Conservation (phyloP, 345 rosid genomes). For the Camelina sativa region DNA sequence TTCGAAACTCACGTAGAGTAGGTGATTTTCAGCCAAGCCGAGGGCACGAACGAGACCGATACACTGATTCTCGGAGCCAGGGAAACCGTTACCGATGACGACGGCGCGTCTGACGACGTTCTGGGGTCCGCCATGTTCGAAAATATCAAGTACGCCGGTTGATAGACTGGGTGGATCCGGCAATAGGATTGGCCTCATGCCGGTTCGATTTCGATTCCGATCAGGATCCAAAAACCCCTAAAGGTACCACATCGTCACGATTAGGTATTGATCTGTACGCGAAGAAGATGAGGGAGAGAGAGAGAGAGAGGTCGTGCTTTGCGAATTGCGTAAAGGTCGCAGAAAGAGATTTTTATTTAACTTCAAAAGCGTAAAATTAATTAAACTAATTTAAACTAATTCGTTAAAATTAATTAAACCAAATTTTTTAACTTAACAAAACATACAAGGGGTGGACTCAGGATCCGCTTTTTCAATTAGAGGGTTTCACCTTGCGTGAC, state of each 20-base stretch:
- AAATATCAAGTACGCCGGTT: slow-evolving; percentile 87
- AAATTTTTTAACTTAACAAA: no score
- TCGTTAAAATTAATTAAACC: background rate
- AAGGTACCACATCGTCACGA: slow-evolving; percentile 4
- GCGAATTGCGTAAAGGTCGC: slow-evolving; percentile 23
- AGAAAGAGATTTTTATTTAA: background rate
- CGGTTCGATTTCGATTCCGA: background rate
- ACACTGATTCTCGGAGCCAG: slow-evolving; percentile 91
- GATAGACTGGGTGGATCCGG: slow-evolving; percentile 82
- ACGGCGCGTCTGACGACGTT: slow-evolving; percentile 86
- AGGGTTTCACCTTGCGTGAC: no score
- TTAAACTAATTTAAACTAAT: no score
- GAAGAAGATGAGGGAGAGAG: background rate
- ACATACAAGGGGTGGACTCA: no score
- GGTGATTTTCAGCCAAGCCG: slow-evolving; percentile 68
- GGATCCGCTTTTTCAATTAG: no score
- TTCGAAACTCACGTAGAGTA: slow-evolving; percentile 74
- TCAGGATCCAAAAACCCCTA: slow-evolving; percentile 42
- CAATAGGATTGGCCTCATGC: slow-evolving; percentile 86
- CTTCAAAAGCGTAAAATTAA: background rate
- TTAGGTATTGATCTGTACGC: background rate
- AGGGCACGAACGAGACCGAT: slow-evolving; percentile 89
- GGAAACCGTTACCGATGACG: slow-evolving; percentile 81
- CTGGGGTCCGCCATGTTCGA: slow-evolving; percentile 72
- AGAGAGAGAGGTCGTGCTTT: slow-evolving; percentile 26